phyloP scores from a whole-genome alignment of 2,329 filamentous ascomycete species.

The Fusarium chaquense region DNA sequence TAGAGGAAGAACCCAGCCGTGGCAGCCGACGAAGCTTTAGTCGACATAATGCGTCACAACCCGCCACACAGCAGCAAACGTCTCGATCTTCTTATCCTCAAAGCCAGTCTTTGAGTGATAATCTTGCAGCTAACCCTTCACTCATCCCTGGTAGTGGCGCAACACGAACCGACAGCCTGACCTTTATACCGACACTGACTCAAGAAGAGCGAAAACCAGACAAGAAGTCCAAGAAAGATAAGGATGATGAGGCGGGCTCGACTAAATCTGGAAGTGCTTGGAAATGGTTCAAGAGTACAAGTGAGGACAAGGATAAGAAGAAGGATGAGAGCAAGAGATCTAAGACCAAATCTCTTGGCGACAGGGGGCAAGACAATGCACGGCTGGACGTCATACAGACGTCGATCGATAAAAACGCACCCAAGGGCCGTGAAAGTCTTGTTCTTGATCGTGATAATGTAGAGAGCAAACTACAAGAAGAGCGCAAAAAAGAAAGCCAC shows the following conservation, averaged over 20 bases:
- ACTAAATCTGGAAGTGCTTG: constrained; percentile 74
- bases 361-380: constrained; percentile 79
- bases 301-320: constrained; percentile 73
- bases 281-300: constrained; percentile 80
- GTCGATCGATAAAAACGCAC: constrained; percentile 78
- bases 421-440: constrained; percentile 82
- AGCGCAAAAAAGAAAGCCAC: constrained; percentile 82
- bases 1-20: constrained; percentile 61
- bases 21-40: constrained; percentile 49
- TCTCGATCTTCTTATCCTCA: constrained; percentile 47
- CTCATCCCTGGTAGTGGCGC: constrained; percentile 76
- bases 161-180: constrained; percentile 78
- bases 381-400: constrained; percentile 88
- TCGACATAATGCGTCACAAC: constrained; percentile 37
- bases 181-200: constrained; percentile 80
- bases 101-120: constrained; percentile 48
- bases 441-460: constrained; percentile 82
- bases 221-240: constrained; percentile 81
- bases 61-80: constrained; percentile 45
- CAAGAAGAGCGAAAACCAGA: constrained; percentile 79
- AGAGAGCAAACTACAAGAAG: constrained; percentile 79
- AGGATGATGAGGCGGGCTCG: constrained; percentile 70
- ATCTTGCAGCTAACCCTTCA: constrained; percentile 62
- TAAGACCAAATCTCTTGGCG: constrained; percentile 68
- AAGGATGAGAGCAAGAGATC: constrained; percentile 74